Evolutionary conservation across 495 filamentous ascomycete species (phyloP), one percentile per base, ranked within the genome.

Genomic region (Pyrenula massariospora): DNA sequence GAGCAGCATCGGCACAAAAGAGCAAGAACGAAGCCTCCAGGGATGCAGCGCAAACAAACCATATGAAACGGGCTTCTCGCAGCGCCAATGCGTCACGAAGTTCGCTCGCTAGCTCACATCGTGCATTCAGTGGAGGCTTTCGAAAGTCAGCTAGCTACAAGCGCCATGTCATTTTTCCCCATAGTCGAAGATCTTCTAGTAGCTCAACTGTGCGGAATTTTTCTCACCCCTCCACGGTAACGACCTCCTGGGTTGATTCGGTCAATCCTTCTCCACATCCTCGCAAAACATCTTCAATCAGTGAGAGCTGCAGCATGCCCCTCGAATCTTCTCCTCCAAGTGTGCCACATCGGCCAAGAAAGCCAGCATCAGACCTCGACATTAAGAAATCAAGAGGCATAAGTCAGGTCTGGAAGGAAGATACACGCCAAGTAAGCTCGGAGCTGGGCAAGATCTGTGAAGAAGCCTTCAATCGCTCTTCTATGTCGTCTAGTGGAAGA

Each of bases 401-500:
- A 1, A 75, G 72, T 25, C 70, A 78, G 22, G 69, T 75, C n/a
- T 82, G 81, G 69, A 77, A 70, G 54, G 81, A 78, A 50, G 84
- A 86, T 55, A 76, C 82, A 23, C 70, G 84, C 10, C 80, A 84
- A 59, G 79, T 84, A n/a, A 86, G 84, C 22, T 74, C 75, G 23
- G 84, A 87, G 58, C 75, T 87, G 19, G 79, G 80, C 57, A 79
- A 82, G 59, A 78, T 84, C n/a, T 85, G 82, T 60, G 84, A 87
- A 58, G 88, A 90, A 60, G 90, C 90, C 0, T 96, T 96, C 69
- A 89, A 88, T 60, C 79, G 83, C 22, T 83, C 80, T 31, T 84
- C 84, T 0, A 63, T 86, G 0, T 72, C 77, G 1, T 80, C 76
- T 1, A 70, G 63, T 11, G 69, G 73, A 10, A 69, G 74, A 2